Conservation (phyloP, 352 stramenopile species). For the Phytophthora rubi region DNA sequence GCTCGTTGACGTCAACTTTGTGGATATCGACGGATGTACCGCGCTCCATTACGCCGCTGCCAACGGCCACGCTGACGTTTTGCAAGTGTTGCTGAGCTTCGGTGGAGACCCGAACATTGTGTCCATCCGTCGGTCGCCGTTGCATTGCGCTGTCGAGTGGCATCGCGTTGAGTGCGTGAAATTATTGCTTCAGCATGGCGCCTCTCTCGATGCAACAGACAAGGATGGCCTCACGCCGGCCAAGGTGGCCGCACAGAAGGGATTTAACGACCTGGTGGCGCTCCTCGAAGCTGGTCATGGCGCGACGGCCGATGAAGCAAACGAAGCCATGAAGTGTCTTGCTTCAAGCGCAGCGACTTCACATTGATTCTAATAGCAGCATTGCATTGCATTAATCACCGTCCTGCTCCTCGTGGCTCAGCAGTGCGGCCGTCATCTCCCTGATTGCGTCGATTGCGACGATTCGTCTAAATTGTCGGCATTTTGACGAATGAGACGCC, state of each 20-base stretch:
- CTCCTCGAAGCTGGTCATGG: constrained; percentile 10
- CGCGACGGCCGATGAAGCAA: not conserved
- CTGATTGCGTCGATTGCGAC: not conserved
- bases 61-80: constrained; percentile 64
- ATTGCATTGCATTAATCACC: not conserved
- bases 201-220: constrained; percentile 33
- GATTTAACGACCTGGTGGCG: constrained; percentile 30
- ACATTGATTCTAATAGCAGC: not conserved
- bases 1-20: constrained; percentile 74
- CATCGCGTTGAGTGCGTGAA: constrained; percentile 65
- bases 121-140: constrained; percentile 66
- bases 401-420: too few relatives aligned
- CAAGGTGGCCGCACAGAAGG: constrained; percentile 47
- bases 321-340: not conserved
- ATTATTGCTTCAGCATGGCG: constrained; percentile 57
- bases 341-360: not conserved
- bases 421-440: not conserved
- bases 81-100: constrained; percentile 53
- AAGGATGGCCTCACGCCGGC: constrained; percentile 53
- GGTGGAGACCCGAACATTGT: constrained; percentile 60
- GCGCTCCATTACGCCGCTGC: constrained; percentile 79
- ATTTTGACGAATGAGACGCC: constrained; percentile 3
- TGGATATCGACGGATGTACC: constrained; percentile 67
- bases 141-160: constrained; percentile 84
- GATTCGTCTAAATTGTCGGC: not conserved